Conservation (phyloP, 2,329 filamentous ascomycete genomes). For the Phialocephala subalpina region DNA sequence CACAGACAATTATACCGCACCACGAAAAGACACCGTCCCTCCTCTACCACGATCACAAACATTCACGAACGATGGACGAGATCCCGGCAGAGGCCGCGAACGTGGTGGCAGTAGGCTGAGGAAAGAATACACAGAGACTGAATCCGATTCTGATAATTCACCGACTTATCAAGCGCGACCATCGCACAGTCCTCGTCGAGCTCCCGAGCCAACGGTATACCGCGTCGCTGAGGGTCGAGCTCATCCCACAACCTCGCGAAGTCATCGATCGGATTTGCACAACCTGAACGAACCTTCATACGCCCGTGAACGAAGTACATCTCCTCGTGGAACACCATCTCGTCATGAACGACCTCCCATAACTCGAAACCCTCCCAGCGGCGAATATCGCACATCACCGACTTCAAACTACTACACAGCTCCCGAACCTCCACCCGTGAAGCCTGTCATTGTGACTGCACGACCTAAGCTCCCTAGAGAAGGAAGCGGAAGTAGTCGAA, state of each 20-base stretch:
- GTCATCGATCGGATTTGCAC: conserved; percentile 24
- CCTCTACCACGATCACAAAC: conserved; percentile 40
- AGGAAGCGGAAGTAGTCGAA: conserved; percentile 20
- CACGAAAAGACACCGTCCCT: conserved; percentile 36
- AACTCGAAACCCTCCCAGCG: conserved; percentile 21
- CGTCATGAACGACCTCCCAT: conserved; percentile 20
- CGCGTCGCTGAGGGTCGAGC: conserved; percentile 36
- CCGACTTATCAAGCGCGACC: conserved; percentile 27
- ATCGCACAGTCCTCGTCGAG: conserved; percentile 31
- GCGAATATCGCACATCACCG: conserved; percentile 15
- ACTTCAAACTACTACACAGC: conserved; percentile 8
- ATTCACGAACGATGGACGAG: conserved; percentile 35
- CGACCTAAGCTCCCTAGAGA: conserved; percentile 22
- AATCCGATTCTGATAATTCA: conserved; percentile 35
- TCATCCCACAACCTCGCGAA: conserved; percentile 26
- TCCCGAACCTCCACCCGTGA: conserved; percentile 13
- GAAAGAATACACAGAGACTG: conserved; percentile 28
- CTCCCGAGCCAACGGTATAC: conserved; percentile 36
- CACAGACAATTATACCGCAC: conserved; percentile 31
- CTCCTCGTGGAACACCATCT: conserved; percentile 20
- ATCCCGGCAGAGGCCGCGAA: conserved; percentile 25
- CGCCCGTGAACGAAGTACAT: conserved; percentile 21
- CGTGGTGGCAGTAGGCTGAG: conserved; percentile 35
- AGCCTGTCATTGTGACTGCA: conserved; percentile 19
- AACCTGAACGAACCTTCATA: conserved; percentile 18